Conservation (phyloP, 371 early-diverging fungal species). For the Mucor indicus region DNA sequence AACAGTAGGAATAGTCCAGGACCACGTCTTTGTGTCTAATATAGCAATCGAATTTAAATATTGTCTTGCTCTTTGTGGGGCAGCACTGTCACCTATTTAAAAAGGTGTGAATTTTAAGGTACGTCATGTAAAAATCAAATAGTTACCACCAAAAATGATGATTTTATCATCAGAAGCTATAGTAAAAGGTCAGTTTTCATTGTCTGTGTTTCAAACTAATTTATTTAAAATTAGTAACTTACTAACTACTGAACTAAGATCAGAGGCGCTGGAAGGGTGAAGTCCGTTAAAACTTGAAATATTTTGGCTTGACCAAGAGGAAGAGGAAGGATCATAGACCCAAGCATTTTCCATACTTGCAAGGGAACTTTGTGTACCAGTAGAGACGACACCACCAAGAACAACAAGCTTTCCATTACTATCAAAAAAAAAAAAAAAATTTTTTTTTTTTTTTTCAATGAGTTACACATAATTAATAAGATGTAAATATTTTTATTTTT, state of each 20-base stretch:
- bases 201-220: no score
- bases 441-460: no score
- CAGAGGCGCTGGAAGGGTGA: slow-evolving; percentile 23
- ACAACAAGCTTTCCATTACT: slow-evolving; percentile 41
- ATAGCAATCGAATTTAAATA: slow-evolving; percentile 33
- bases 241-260: slow-evolving; percentile 42
- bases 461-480: slow-evolving; percentile 12
- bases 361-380: background rate
- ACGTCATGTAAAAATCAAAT: background rate
- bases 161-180: slow-evolving; percentile 35
- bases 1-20: slow-evolving; percentile 30
- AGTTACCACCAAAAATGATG: slow-evolving; percentile 43
- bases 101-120: background rate
- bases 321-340: slow-evolving; percentile 27
- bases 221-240: slow-evolving; percentile 15
- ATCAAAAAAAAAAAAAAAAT: no score
- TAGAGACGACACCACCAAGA: slow-evolving; percentile 32
- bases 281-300: slow-evolving; percentile 1
- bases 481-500: slow-evolving; percentile 5
- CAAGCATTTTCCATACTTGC: slow-evolving; percentile 15
- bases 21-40: slow-evolving; percentile 42
- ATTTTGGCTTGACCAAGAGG: slow-evolving; percentile 20
- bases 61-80: slow-evolving; percentile 11
- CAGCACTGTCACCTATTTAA: slow-evolving; percentile 31
- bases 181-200: slow-evolving; percentile 1